A percentile compares a stretch with the other conserved stretches of the same genome.
Conservation (phyloP, 805 yeast species). For the Ogataea nonfermentans region DNA sequence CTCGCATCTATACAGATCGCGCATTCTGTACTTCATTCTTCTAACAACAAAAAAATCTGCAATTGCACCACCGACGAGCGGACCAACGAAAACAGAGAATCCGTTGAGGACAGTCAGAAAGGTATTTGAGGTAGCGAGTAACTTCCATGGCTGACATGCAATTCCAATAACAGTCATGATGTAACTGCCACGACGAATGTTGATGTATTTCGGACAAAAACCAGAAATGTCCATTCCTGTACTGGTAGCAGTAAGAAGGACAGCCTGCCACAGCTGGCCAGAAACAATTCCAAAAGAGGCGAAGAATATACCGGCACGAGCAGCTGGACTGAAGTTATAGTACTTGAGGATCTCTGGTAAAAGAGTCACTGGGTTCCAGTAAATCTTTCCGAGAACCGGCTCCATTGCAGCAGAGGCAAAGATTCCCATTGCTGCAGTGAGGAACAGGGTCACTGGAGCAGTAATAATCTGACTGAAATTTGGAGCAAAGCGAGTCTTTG, state of each 20-base stretch:
- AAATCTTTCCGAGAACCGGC: constrained; percentile 42
- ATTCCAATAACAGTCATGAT: constrained; percentile 36
- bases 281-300: constrained; percentile 38
- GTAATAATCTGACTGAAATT: constrained; percentile 20
- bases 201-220: constrained; percentile 42
- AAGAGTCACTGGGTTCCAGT: constrained; percentile 50
- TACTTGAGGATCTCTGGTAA: constrained; percentile 39
- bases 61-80: constrained; percentile 23
- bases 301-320: constrained; percentile 50
- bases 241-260: constrained; percentile 40
- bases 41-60: constrained; percentile 28
- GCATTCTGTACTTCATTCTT: constrained; percentile 33
- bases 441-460: constrained; percentile 55
- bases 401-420: constrained; percentile 57
- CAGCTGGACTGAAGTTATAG: constrained; percentile 36
- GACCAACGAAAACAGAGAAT: constrained; percentile 60
- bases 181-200: constrained; percentile 46
- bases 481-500: constrained; percentile 25
- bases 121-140: constrained; percentile 35
- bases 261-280: constrained; percentile 40
- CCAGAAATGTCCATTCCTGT: constrained; percentile 54
- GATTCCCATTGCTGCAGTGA: constrained; percentile 66
- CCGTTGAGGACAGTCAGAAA: constrained; percentile 74
- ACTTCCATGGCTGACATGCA: constrained; percentile 42
- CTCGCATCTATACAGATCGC: constrained; percentile 22